A percentile compares a stretch with the other conserved stretches of the same genome.
These are phyloP conservation scores for Geranomyces michiganensis DNA, from an alignment of 192 early-diverging fungal genomes.

Conservation along the genomic window DNA sequence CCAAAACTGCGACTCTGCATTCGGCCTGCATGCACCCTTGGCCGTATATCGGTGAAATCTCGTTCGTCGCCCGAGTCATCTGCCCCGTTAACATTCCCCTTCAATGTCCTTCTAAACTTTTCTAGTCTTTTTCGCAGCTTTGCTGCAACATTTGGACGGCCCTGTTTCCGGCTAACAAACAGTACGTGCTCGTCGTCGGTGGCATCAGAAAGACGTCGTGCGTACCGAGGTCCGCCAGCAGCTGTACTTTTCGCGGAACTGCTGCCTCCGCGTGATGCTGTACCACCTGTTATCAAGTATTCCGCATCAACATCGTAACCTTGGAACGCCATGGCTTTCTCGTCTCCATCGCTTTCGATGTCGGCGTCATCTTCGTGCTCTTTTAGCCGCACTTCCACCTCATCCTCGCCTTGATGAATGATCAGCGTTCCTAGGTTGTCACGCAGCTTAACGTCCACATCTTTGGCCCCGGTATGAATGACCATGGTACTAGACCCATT, in stretches of 20 bases:
- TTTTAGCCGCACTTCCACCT: not conserved
- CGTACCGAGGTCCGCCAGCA: not conserved
- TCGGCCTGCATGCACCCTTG: not conserved
- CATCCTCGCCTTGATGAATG: not conserved
- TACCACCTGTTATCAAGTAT: conserved; percentile 7
- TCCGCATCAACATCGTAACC: conserved; percentile 12
- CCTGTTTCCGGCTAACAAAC: not conserved
- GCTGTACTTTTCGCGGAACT: not conserved
- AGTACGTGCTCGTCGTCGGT: conserved; percentile 12
- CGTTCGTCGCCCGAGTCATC: conserved; percentile 23
- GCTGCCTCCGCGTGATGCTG: not conserved
- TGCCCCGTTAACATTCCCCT: conserved; percentile 9
- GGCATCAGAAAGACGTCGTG: conserved; percentile 7
- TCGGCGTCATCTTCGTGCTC: not conserved
- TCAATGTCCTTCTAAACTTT: conserved; percentile 23
- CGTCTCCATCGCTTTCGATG: not conserved
- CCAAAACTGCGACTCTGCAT: not conserved
- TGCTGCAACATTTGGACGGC: conserved; percentile 18
- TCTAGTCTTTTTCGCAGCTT: conserved; percentile 19
- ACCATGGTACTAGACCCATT: conserved; percentile 18
- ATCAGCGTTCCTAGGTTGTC: not conserved
- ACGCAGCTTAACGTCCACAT: conserved; percentile 5
- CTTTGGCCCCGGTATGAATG: conserved; percentile 5
- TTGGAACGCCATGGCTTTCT: not conserved
- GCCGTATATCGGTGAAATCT: not conserved